These are phyloP conservation scores for Cercospora brassicicola DNA, from an alignment of 2,329 filamentous ascomycete genomes.

Conservation along the genomic window DNA sequence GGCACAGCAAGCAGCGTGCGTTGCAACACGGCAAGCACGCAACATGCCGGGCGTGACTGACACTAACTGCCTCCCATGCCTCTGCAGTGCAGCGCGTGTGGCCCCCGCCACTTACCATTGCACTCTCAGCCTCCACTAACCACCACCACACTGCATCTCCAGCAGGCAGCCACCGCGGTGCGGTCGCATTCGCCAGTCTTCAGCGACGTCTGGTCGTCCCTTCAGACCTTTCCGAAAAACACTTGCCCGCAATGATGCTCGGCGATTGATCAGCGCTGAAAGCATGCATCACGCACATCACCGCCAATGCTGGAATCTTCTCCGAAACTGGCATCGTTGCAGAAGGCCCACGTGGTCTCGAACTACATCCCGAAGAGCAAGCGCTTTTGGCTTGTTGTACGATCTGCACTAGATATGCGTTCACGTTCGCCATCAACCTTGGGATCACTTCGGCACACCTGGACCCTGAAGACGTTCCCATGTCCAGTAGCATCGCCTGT, in stretches of 20 bases:
- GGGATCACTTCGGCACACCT: constrained; percentile 33
- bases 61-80: too few relatives aligned
- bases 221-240: neutral
- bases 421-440: constrained; percentile 36
- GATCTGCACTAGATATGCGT: constrained; percentile 24
- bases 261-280: neutral
- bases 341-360: neutral
- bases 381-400: constrained; percentile 31
- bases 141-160: neutral
- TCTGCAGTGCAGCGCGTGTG: too few relatives aligned
- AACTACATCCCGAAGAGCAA: constrained; percentile 21
- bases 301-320: neutral
- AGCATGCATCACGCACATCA: neutral
- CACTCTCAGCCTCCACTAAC: neutral
- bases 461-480: constrained; percentile 37
- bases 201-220: neutral
- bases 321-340: neutral
- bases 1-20: too few relatives aligned
- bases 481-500: constrained; percentile 26
- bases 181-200: neutral
- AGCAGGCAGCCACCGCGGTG: neutral
- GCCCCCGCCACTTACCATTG: neutral
- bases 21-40: too few relatives aligned
- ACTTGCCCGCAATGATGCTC: neutral
- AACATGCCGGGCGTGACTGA: too few relatives aligned